Evolutionary conservation across 164 flowering plant genomes (phyloP).

Genomic region (Aristolochia contorta): DNA sequence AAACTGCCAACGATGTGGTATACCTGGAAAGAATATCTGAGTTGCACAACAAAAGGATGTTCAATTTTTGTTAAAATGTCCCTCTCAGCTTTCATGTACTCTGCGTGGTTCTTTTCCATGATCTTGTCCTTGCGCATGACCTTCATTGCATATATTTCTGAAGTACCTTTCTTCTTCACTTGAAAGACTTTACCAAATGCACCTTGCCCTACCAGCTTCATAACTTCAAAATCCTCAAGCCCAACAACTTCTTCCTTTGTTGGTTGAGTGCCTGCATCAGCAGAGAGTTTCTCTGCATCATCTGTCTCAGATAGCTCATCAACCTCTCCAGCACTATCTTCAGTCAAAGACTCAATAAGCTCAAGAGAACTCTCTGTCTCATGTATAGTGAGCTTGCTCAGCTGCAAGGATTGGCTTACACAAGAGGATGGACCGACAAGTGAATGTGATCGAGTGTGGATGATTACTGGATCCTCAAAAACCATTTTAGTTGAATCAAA

Average conservation of each 20-base stretch:
- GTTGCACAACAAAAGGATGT: constrained; percentile 88
- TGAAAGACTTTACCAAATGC: constrained; percentile 91
- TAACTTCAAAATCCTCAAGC: constrained; percentile 76
- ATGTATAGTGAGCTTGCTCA: constrained; percentile 43
- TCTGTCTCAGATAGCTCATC: constrained; percentile 16
- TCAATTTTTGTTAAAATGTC: constrained; percentile 88
- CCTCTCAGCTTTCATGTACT: constrained; percentile 95
- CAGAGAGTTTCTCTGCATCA: constrained; percentile 13
- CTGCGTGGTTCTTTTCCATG: constrained; percentile 83
- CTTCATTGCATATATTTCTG: constrained; percentile 92
- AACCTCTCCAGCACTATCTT: constrained; percentile 17
- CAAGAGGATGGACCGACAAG: constrained; percentile 60
- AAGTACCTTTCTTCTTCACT: constrained; percentile 64
- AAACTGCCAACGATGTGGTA: too few species aligned
- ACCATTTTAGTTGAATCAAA: constrained; percentile 27
- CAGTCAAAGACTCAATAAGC: constrained; percentile 23
- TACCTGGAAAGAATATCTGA: constrained; percentile 92
- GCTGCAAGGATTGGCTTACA: constrained; percentile 42
- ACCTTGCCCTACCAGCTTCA: constrained; percentile 88
- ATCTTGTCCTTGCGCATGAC: constrained; percentile 89
- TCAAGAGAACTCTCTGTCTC: constrained; percentile 42
- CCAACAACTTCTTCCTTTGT: constrained; percentile 28
- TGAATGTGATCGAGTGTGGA: constrained; percentile 64
- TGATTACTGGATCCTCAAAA: constrained; percentile 52
- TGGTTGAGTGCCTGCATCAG: constrained; percentile 11